Percentiles rank a stretch among this genome's conserved stretches.
phyloP scores from a whole-genome alignment of 805 yeast species.

The Saturnispora saitoi region DNA sequence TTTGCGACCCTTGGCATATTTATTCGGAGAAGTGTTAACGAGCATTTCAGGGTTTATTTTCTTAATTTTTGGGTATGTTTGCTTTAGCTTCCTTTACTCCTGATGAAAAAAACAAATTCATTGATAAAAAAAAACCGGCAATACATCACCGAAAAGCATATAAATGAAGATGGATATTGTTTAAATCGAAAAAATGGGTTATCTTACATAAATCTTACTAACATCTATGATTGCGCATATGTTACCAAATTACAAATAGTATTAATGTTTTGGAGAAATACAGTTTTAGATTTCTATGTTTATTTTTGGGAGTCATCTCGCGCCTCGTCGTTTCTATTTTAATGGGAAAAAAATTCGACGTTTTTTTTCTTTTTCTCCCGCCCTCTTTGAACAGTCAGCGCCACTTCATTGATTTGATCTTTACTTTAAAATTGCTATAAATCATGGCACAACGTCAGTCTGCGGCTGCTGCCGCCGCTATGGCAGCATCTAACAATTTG shows the following conservation, averaged over 20 bases:
- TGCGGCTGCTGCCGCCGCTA: constrained; percentile 30
- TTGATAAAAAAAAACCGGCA: too few relatives aligned
- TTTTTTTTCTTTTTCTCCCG: not conserved
- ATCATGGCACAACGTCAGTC: constrained; percentile 15
- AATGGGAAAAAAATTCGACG: not conserved
- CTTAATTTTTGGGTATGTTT: not conserved
- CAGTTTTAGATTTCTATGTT: not conserved
- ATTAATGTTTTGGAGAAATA: too few relatives aligned
- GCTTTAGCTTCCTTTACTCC: too few relatives aligned
- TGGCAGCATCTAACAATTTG: constrained; percentile 26
- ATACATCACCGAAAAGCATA: too few relatives aligned
- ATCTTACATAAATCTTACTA: too few relatives aligned
- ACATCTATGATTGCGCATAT: too few relatives aligned
- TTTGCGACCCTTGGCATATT: constrained; percentile 1
- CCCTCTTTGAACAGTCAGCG: not conserved
- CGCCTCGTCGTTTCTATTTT: not conserved
- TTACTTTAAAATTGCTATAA: not conserved
- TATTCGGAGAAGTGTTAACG: not conserved
- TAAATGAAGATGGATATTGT: too few relatives aligned
- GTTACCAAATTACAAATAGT: too few relatives aligned
- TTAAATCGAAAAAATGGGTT: too few relatives aligned
- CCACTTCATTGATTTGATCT: constrained; percentile 1
- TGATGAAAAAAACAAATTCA: too few relatives aligned
- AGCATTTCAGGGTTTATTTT: not conserved
- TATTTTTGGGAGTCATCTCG: not conserved